These are phyloP conservation scores for Funneliformis caledonium DNA, from an alignment of 371 early-diverging fungal species.

Conservation along the genomic window DNA sequence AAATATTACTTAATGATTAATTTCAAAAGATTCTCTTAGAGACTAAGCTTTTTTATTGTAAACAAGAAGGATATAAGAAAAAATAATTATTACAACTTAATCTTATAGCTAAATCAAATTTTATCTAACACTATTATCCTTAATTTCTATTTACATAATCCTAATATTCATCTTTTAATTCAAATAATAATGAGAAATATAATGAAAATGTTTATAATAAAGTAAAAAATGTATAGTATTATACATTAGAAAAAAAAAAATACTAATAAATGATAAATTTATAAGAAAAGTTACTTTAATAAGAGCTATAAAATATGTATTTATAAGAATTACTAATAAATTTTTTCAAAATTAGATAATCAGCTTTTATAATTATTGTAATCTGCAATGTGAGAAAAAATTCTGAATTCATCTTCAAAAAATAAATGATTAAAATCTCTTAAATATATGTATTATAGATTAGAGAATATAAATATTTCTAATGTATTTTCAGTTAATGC, in stretches of 20 bases:
- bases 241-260: neutral
- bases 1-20: neutral
- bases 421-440: neutral
- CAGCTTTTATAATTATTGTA: conserved; percentile 4
- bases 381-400: neutral
- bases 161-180: neutral
- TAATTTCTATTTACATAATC: neutral
- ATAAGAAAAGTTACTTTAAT: neutral
- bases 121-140: neutral
- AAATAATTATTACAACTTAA: neutral
- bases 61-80: neutral
- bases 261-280: neutral
- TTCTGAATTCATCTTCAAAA: neutral
- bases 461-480: conserved; percentile 6
- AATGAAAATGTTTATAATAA: neutral
- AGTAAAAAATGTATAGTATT: neutral
- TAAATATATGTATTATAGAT: neutral
- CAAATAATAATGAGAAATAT: neutral
- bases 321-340: too few species aligned
- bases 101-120: neutral
- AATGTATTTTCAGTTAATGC: neutral
- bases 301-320: too few species aligned
- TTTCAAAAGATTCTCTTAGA: neutral
- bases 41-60: neutral
- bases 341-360: conserved; percentile 13